phyloP scores from a whole-genome alignment of 371 early-diverging fungal species.

The Lichtheimia hyalospora region DNA sequence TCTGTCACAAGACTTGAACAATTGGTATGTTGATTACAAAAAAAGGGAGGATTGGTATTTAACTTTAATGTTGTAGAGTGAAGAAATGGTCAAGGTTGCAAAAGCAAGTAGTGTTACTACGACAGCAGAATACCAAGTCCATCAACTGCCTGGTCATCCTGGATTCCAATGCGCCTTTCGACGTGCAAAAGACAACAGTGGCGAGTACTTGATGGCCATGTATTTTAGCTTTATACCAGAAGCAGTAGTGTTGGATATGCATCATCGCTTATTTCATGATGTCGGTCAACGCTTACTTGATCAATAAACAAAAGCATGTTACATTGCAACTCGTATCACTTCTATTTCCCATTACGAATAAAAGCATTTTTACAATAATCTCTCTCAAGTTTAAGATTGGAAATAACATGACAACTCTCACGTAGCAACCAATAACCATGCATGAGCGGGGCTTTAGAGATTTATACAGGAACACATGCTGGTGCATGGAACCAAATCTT shows the following conservation, averaged over 20 bases:
- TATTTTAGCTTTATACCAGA: slow-evolving; percentile 36
- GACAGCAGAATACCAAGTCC: too few species aligned
- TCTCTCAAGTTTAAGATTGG: too few species aligned
- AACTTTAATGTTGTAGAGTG: not conserved
- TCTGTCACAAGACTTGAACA: slow-evolving; percentile 15
- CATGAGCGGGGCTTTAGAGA: too few species aligned
- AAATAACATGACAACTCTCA: too few species aligned
- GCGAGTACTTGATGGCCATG: slow-evolving; percentile 26
- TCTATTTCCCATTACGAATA: too few species aligned
- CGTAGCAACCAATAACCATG: too few species aligned
- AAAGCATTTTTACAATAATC: too few species aligned
- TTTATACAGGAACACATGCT: too few species aligned
- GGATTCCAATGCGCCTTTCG: slow-evolving; percentile 26
- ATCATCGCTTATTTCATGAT: slow-evolving; percentile 36
- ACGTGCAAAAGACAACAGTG: slow-evolving; percentile 8
- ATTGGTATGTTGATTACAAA: slow-evolving; percentile 7
- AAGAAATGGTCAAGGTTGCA: not conserved
- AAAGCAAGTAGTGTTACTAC: too few species aligned
- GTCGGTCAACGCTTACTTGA: slow-evolving; percentile 30
- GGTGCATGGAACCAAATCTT: too few species aligned
- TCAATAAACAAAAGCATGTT: not conserved
- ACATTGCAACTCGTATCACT: too few species aligned
- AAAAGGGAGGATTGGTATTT: too few species aligned
- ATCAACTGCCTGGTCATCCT: not conserved
- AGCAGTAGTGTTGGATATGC: slow-evolving; percentile 30